phyloP scores from a whole-genome alignment of 345 rosid species.

The Tarenaya hassleriana region DNA sequence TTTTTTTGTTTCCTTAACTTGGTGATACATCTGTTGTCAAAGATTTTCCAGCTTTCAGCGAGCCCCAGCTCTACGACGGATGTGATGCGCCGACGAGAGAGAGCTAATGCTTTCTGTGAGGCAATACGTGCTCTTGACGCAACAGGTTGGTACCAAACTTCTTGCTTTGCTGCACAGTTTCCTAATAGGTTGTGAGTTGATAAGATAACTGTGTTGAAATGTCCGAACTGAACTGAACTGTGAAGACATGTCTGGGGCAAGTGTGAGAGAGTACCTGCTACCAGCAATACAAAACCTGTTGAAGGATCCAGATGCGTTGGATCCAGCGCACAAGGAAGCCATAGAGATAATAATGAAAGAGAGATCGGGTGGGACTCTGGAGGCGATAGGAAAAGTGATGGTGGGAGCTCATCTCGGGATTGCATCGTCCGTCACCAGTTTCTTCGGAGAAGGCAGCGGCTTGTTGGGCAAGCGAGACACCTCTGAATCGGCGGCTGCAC shows the following conservation, averaged over 20 bases:
- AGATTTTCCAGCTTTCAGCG: slow-evolving; percentile 77
- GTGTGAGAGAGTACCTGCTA: slow-evolving; percentile 67
- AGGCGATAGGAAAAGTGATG: slow-evolving; percentile 80
- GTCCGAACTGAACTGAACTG: no score
- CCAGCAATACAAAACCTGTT: slow-evolving; percentile 79
- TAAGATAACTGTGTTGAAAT: no score
- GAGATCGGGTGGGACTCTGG: slow-evolving; percentile 81
- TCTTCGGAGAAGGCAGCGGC: slow-evolving; percentile 86
- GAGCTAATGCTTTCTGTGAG: slow-evolving; percentile 88
- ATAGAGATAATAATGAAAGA: slow-evolving; percentile 87
- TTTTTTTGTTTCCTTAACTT: slow-evolving; percentile 39
- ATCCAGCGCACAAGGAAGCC: slow-evolving; percentile 96
- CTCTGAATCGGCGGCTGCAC: slow-evolving; percentile 34
- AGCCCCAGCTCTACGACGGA: slow-evolving; percentile 56
- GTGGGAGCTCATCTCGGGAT: slow-evolving; percentile 97
- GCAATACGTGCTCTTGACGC: slow-evolving; percentile 95
- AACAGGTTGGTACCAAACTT: slow-evolving; percentile 49
- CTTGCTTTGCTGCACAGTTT: slow-evolving; percentile 14
- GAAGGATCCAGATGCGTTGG: slow-evolving; percentile 75
- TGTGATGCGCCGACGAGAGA: slow-evolving; percentile 59
- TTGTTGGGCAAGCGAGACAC: slow-evolving; percentile 73
- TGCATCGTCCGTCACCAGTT: slow-evolving; percentile 78
- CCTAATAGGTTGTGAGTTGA: no score
- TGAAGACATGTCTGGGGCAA: slow-evolving; percentile 67
- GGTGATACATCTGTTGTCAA: slow-evolving; percentile 67